phyloP scores from a whole-genome alignment of 768 basidiomycete species.

The Brasilioporus rufonigricans region DNA sequence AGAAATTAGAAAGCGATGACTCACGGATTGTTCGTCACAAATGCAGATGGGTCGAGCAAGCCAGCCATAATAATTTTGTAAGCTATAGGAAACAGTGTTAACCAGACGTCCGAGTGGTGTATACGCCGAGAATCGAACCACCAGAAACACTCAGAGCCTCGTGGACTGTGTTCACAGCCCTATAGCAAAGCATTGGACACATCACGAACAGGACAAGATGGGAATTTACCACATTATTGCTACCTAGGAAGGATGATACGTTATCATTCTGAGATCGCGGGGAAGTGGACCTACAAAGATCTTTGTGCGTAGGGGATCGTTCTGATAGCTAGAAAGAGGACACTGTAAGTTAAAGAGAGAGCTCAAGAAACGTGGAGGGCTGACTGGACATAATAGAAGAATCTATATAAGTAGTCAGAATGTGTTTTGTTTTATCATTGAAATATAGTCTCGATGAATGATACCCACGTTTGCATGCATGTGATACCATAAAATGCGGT shows the following conservation, averaged over 20 bases:
- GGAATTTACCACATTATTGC: not conserved
- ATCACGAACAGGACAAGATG: not conserved
- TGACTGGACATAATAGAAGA: not conserved
- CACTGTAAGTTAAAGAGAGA: no score
- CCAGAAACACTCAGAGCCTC: not conserved
- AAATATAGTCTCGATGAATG: not conserved
- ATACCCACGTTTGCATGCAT: slow-evolving; percentile 11
- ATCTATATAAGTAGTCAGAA: not conserved
- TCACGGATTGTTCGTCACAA: not conserved
- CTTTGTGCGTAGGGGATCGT: not conserved
- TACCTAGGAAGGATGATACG: not conserved
- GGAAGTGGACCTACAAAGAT: not conserved
- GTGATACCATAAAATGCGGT: not conserved
- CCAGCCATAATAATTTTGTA: not conserved
- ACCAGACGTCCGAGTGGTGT: not conserved
- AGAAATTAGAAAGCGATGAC: not conserved
- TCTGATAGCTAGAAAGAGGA: not conserved
- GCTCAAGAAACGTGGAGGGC: no score
- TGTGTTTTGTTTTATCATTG: no score
- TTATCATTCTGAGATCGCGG: not conserved
- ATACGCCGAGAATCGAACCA: not conserved
- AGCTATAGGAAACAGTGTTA: not conserved
- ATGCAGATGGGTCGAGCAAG: not conserved
- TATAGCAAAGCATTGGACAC: not conserved
- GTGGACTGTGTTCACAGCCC: not conserved